phyloP scores from a whole-genome alignment of 805 yeast genomes.

The Candida maris region DNA sequence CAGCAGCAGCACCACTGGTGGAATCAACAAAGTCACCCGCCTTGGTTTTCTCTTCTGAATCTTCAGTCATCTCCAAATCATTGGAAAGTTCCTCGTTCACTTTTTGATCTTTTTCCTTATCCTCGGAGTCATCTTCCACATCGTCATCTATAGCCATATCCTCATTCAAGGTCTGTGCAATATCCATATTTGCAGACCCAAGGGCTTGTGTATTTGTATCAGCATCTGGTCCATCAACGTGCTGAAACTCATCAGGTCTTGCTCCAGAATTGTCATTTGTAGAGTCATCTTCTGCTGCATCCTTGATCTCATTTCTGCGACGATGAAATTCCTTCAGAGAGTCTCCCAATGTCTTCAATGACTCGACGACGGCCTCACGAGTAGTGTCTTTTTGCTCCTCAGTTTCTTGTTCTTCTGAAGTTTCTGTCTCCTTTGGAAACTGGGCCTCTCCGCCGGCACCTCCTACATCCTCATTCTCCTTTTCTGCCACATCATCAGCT shows the following conservation, averaged over 20 bases:
- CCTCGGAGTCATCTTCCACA: constrained; percentile 29
- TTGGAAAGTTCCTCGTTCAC: constrained; percentile 25
- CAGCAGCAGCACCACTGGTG: constrained; percentile 17
- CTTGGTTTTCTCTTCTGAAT: constrained; percentile 19
- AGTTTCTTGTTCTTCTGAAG: constrained; percentile 32
- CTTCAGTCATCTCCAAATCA: constrained; percentile 25
- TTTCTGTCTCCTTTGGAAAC: constrained; percentile 36
- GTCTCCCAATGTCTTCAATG: constrained; percentile 87
- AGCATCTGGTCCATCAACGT: constrained; percentile 74
- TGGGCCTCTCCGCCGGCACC: constrained; percentile 51
- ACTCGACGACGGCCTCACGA: constrained; percentile 66
- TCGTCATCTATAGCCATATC: constrained; percentile 81
- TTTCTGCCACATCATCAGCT: constrained; percentile 34
- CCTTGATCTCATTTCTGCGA: constrained; percentile 82
- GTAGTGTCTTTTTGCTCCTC: constrained; percentile 51
- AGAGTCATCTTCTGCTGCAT: constrained; percentile 53
- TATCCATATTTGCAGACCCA: constrained; percentile 84
- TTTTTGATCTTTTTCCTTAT: constrained; percentile 31
- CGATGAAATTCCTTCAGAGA: constrained; percentile 87
- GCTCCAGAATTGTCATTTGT: constrained; percentile 55
- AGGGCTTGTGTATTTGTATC: constrained; percentile 84
- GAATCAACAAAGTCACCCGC: constrained; percentile 15
- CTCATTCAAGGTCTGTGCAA: constrained; percentile 70
- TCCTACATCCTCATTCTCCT: constrained; percentile 60
- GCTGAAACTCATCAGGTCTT: constrained; percentile 83